Percentiles rank a stretch among this genome's conserved stretches.
These are phyloP conservation scores for Hypoxylon perforatum DNA, from an alignment of 495 filamentous ascomycete species.

Conservation along the genomic window DNA sequence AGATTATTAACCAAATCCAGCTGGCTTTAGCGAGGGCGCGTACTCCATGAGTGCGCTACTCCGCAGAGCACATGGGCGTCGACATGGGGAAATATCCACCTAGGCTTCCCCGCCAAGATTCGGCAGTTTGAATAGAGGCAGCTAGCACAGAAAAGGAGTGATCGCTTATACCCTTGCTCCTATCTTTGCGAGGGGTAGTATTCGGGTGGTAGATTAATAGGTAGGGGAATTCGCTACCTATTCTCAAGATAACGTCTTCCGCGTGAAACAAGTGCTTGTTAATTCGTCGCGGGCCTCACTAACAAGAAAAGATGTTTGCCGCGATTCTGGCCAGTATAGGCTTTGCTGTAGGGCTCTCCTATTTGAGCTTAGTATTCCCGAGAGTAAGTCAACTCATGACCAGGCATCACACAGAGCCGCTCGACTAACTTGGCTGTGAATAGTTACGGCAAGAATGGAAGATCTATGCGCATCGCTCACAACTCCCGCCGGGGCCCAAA, in stretches of 20 bases:
- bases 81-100: conserved; percentile 33
- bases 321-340: conserved; percentile 33
- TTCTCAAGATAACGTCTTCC: not conserved
- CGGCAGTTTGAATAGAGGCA: conserved; percentile 36
- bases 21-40: conserved; percentile 15
- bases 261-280: not conserved
- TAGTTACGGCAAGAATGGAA: conserved; percentile 47
- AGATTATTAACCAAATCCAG: conserved; percentile 33
- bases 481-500: conserved; percentile 50
- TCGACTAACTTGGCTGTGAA: conserved; percentile 4
- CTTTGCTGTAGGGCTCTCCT: conserved; percentile 38
- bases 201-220: conserved; percentile 7
- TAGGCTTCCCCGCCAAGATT: conserved; percentile 38
- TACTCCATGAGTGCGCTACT: conserved; percentile 14
- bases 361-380: conserved; percentile 40
- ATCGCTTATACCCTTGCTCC: conserved; percentile 7
- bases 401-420: not conserved
- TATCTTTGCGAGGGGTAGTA: conserved; percentile 25
- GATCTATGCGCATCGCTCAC: conserved; percentile 44
- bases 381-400: conserved; percentile 31
- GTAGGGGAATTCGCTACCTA: too few relatives aligned
- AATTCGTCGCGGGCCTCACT: not conserved
- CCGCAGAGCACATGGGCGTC: conserved; percentile 28
- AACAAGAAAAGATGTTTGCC: conserved; percentile 24
- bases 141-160: conserved; percentile 5